phyloP scores from a whole-genome alignment of 108 stramenopile genomes.

The Skeletonema marinoi region DNA sequence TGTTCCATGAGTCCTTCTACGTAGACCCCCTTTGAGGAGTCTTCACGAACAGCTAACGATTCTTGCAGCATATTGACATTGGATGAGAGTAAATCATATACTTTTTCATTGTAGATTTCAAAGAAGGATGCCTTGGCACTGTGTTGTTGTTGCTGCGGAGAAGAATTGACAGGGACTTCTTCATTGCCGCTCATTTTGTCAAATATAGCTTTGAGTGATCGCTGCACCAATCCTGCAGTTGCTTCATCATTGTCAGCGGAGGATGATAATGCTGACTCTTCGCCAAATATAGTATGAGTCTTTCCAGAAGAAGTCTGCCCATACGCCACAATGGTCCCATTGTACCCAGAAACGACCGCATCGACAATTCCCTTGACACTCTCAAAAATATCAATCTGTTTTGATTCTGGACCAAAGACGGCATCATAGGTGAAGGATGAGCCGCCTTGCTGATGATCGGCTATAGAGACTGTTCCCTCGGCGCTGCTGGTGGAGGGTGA shows the following conservation, averaged over 20 bases:
- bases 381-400: conserved; percentile 34
- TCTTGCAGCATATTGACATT: conserved; percentile 34
- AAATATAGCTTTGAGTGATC: conserved; percentile 49
- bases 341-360: conserved; percentile 44
- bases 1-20: conserved; percentile 59
- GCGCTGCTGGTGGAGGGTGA: neutral
- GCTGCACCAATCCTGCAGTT: conserved; percentile 46
- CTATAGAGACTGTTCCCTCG: conserved; percentile 17
- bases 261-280: conserved; percentile 10
- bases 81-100: conserved; percentile 52
- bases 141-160: neutral
- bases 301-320: conserved; percentile 53
- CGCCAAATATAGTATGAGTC: conserved; percentile 49
- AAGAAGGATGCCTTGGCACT: conserved; percentile 52
- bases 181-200: conserved; percentile 19
- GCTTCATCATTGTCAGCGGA: conserved; percentile 11
- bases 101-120: conserved; percentile 67
- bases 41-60: conserved; percentile 65
- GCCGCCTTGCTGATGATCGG: conserved; percentile 16
- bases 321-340: conserved; percentile 56
- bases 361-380: conserved; percentile 44
- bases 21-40: conserved; percentile 58
- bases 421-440: conserved; percentile 39
- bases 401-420: conserved; percentile 35
- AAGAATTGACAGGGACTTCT: neutral